phyloP scores from a whole-genome alignment of 164 flowering plant genomes.

The Umbilicus rupestris region DNA sequence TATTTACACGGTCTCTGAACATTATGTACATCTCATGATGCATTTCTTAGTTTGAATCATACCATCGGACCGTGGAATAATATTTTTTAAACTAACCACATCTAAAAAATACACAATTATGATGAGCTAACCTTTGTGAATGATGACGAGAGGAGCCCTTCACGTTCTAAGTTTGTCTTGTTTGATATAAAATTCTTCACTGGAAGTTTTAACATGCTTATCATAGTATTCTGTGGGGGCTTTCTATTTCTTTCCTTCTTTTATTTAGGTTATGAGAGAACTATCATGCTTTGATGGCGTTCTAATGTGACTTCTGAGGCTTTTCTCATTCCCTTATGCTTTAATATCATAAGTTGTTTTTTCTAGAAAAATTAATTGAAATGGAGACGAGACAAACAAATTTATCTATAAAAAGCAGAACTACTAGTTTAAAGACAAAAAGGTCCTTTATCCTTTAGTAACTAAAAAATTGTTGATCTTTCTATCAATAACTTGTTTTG shows the following conservation, averaged over 20 bases:
- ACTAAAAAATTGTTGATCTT: background rate
- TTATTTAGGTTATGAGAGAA: too few species aligned
- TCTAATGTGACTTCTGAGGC: background rate
- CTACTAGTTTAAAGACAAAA: background rate
- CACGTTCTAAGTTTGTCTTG: too few species aligned
- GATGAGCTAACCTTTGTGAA: background rate
- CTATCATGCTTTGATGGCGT: background rate
- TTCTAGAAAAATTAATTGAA: background rate
- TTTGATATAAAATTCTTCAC: too few species aligned
- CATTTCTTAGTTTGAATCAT: background rate
- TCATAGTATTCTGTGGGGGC: too few species aligned
- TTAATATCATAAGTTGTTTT: background rate
- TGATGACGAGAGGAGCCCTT: too few species aligned
- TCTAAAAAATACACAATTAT: background rate
- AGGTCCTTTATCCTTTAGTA: background rate
- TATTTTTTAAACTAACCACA: too few species aligned
- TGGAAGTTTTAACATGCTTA: too few species aligned
- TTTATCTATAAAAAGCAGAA: background rate
- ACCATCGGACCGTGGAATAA: too few species aligned
- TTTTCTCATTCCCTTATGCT: background rate
- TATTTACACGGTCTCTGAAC: background rate
- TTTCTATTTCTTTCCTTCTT: too few species aligned
- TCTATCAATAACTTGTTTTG: background rate
- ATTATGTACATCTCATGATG: background rate
- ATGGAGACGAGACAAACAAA: background rate